phyloP scores from a whole-genome alignment of 2,329 filamentous ascomycete genomes.

The Colletotrichum cereale region DNA sequence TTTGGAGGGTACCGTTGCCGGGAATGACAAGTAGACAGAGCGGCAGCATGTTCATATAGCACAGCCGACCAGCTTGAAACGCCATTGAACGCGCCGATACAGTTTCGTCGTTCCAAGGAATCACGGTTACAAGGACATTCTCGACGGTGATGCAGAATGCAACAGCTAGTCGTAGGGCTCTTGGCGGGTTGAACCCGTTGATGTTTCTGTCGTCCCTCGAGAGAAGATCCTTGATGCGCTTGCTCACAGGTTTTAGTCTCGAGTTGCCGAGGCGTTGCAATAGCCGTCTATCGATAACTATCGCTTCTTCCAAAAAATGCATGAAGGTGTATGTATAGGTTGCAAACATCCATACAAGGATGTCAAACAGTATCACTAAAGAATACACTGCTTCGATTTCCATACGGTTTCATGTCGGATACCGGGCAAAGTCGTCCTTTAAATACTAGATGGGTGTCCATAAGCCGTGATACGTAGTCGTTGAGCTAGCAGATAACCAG shows the following conservation, averaged over 20 bases:
- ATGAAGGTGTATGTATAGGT: conserved; percentile 1
- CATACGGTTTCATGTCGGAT: not conserved
- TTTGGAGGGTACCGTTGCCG: not conserved
- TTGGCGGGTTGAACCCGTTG: conserved; percentile 7
- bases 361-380: conserved; percentile 2
- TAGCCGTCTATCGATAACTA: not conserved
- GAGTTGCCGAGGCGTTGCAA: not conserved
- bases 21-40: not conserved
- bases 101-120: not conserved
- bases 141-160: not conserved
- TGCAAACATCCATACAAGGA: not conserved
- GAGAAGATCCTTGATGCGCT: not conserved
- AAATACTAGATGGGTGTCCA: not conserved
- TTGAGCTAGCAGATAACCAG: not conserved
- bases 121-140: conserved; percentile 2
- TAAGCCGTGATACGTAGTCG: not conserved
- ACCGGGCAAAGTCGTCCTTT: not conserved
- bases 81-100: not conserved
- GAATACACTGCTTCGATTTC: not conserved
- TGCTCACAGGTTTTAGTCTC: not conserved
- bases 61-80: conserved; percentile 1
- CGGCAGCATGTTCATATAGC: conserved; percentile 1
- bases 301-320: conserved; percentile 2
- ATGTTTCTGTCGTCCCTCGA: not conserved
- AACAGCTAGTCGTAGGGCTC: not conserved